These are phyloP conservation scores for Acmispon strigosus DNA, from an alignment of 306 rosid genomes.

Conservation along the genomic window DNA sequence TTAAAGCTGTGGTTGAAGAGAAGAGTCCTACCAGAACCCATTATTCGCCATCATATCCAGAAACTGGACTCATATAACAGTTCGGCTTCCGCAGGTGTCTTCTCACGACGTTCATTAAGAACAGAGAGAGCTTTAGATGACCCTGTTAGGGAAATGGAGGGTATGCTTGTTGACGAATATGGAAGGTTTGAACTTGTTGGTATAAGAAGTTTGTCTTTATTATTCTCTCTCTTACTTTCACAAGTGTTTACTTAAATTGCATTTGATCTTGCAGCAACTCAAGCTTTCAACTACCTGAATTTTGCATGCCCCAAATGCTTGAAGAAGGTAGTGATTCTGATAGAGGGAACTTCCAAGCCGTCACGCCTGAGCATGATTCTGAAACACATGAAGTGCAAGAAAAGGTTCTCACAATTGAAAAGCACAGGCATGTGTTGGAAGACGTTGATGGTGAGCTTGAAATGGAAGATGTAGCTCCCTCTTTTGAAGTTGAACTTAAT, in stretches of 20 bases:
- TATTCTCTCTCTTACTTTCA: background rate
- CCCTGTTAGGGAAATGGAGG: constrained; percentile 98
- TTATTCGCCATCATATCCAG: constrained; percentile 72
- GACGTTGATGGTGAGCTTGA: constrained; percentile 99
- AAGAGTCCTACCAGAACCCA: constrained; percentile 67
- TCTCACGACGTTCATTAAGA: constrained; percentile 72
- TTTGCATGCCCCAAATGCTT: constrained; percentile 83
- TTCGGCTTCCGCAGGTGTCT: constrained; percentile 58
- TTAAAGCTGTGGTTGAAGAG: constrained; percentile 88
- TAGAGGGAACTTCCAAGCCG: constrained; percentile 80
- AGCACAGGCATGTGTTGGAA: constrained; percentile 79
- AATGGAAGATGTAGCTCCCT: constrained; percentile 98
- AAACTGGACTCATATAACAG: constrained; percentile 51
- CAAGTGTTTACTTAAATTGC: constrained; percentile 6
- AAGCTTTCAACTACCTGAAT: constrained; percentile 89
- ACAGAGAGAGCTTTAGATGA: constrained; percentile 95
- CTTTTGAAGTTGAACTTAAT: constrained; percentile 56
- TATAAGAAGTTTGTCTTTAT: background rate
- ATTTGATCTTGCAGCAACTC: constrained; percentile 67
- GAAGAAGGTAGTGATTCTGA: constrained; percentile 94
- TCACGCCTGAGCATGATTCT: constrained; percentile 73
- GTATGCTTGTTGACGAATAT: constrained; percentile 96
- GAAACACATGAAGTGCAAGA: constrained; percentile 42
- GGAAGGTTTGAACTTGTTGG: constrained; percentile 75
- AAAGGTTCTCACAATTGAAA: constrained; percentile 37